These are phyloP conservation scores for Pogostemon cablin DNA, from an alignment of 257 asterid species.

Conservation along the genomic window DNA sequence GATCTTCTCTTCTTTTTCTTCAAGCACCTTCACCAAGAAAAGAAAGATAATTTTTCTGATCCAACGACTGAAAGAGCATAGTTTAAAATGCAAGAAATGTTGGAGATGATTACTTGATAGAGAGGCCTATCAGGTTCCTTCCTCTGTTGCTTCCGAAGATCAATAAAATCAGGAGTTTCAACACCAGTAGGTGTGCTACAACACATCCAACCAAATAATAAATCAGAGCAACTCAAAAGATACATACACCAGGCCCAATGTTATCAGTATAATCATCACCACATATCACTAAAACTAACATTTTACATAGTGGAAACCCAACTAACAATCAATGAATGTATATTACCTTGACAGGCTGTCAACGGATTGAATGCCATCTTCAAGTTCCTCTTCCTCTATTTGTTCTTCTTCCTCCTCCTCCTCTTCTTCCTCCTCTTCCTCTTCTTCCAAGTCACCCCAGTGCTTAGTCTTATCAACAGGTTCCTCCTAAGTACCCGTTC, in stretches of 20 bases:
- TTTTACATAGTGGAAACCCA: neutral
- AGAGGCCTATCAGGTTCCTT: conserved; percentile 98
- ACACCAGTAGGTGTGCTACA: conserved; percentile 97
- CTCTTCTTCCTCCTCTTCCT: conserved; percentile 85
- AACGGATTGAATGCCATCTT: conserved; percentile 88
- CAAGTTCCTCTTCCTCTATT: conserved; percentile 80
- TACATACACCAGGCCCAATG: neutral
- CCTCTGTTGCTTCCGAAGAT: conserved; percentile 97
- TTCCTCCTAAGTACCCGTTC: conserved; percentile 68
- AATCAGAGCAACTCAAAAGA: conserved; percentile 22
- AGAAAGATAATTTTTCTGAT: conserved; percentile 21
- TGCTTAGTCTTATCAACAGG: conserved; percentile 88
- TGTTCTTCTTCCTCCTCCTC: conserved; percentile 76
- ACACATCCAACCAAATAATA: conserved; percentile 34
- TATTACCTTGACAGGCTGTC: conserved; percentile 86
- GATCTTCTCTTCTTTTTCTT: conserved; percentile 86
- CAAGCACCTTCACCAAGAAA: conserved; percentile 68
- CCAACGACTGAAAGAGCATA: neutral
- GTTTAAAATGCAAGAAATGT: neutral
- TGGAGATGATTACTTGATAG: conserved; percentile 59
- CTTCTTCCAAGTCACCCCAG: conserved; percentile 98
- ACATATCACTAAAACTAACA: neutral
- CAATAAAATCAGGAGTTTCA: conserved; percentile 97
- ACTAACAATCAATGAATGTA: conserved; percentile 3
- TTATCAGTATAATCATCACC: neutral